Base-by-base conservation (phyloP, 2,329 filamentous ascomycete species). In the Nemania diffusa region DNA sequence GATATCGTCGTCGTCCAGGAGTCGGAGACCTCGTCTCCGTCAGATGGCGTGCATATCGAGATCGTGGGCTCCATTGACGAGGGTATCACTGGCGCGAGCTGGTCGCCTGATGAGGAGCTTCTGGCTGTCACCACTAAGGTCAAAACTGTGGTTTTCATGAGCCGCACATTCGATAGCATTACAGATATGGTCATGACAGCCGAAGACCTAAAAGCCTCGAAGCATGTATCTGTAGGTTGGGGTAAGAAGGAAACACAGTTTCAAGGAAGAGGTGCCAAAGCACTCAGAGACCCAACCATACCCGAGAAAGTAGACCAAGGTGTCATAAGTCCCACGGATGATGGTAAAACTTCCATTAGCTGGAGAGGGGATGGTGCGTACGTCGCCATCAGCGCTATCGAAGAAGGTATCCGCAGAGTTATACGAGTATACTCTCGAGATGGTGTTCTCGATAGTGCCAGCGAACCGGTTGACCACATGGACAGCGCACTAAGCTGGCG, bases 231-330 rank as follows among this genome's bases (percentile, higher is more conserved):
- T 22, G 95, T 99, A 24, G 96, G 96, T 57, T 99, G 96, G 96
- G 96, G 96, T 67, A 98, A 98, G 83, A 93, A 92, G 77, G 96
- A 99, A 81, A 99, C 96, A 0, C 96, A 99, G 78, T 99, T 99
- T 79, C 92, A 97, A 76, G 96, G 96, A 57, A 93, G 92, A 75
- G 89, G 94, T 69, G 95, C 94, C 64, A 90, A 89, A 81, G 94
- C 94, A 22, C 83, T 98, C 71, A 88, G 93, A 61, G 96, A 99
- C 79, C 96, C 96, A 17, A 99, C 96, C 9, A 92, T 99, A 72
- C 96, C 96, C 0, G 94, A 98, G 78, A 92, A 91, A 77, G 87
- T 97, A 20, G 96, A 98, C 75, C 88, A 94, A 76, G 96, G 96
- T 46, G 82, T 88, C 7, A 81, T 94, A 17, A 97, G 93, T 75